These are phyloP conservation scores for Chlamydomonas schloesseri DNA, from an alignment of 139 green algal genomes.

Conservation along the genomic window DNA sequence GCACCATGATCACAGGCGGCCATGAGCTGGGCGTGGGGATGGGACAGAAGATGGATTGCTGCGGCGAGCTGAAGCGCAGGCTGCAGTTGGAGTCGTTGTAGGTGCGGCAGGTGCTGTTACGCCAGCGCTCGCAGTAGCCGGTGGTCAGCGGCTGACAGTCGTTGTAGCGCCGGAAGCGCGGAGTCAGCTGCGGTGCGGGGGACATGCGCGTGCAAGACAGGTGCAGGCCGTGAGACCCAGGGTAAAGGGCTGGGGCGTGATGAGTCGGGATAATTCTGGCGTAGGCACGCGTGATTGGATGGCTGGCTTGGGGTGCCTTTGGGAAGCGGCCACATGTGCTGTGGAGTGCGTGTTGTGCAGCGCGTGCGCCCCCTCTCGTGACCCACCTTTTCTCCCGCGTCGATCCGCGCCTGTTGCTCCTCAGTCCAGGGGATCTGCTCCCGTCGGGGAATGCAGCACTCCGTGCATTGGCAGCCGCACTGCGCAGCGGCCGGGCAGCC, in stretches of 20 bases:
- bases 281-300: too few species aligned
- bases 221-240: too few species aligned
- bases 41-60: slow-evolving; percentile 64
- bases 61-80: slow-evolving; percentile 57
- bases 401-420: slow-evolving; percentile 1
- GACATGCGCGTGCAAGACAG: background rate
- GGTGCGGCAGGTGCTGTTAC: slow-evolving; percentile 49
- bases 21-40: slow-evolving; percentile 43
- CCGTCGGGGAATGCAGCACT: slow-evolving; percentile 60
- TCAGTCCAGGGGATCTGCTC: background rate
- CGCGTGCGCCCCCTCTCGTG: too few species aligned
- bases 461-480: slow-evolving; percentile 78
- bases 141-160: background rate
- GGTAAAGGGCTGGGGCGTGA: too few species aligned
- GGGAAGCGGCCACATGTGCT: too few species aligned
- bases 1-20: slow-evolving; percentile 24
- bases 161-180: background rate
- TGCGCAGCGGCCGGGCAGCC: slow-evolving; percentile 31
- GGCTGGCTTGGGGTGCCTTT: too few species aligned
- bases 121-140: slow-evolving; percentile 15
- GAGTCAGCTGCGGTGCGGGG: background rate
- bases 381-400: background rate
- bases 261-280: too few species aligned
- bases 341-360: too few species aligned
- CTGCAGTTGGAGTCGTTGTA: slow-evolving; percentile 65